Evolutionary conservation across 2,329 filamentous ascomycete species (phyloP).

Genomic region (Ceratocystis alfenasii): DNA sequence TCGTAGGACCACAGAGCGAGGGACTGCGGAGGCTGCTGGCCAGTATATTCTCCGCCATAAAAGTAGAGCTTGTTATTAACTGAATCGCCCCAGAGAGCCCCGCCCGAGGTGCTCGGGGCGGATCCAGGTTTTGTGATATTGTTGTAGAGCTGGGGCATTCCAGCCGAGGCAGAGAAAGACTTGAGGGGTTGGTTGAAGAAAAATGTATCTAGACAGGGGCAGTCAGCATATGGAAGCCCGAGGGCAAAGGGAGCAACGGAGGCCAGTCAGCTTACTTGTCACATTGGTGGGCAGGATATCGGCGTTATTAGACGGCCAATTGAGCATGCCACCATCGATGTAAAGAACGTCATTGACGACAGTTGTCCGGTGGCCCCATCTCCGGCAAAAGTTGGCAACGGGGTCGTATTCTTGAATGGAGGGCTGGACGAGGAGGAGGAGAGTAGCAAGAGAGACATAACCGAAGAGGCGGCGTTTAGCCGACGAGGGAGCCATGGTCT

Average conservation of each 20-base stretch:
- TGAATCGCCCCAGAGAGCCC: conserved; percentile 46
- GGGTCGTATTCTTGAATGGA: conserved; percentile 36
- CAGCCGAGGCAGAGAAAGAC: conserved; percentile 30
- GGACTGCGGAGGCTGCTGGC: conserved; percentile 35
- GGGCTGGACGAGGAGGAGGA: neutral
- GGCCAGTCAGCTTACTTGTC: conserved; percentile 39
- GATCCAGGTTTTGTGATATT: conserved; percentile 48
- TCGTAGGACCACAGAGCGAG: conserved; percentile 45
- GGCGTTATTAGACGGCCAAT: conserved; percentile 39
- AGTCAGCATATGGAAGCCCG: neutral
- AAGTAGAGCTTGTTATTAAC: conserved; percentile 52
- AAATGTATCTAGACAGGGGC: conserved; percentile 24
- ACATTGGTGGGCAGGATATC: conserved; percentile 38
- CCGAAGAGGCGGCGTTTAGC: neutral
- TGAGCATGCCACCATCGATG: conserved; percentile 49
- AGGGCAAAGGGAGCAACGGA: neutral
- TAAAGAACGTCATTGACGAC: conserved; percentile 48
- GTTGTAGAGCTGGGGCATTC: conserved; percentile 42
- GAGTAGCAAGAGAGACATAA: neutral
- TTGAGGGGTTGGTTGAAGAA: conserved; percentile 47
- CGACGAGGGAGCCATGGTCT: neutral
- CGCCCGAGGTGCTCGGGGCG: conserved; percentile 38
- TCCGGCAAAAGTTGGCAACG: conserved; percentile 41
- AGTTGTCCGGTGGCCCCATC: conserved; percentile 48
- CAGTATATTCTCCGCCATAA: conserved; percentile 49